Evolutionary conservation across 202 grass and related monocot species (phyloP).

Genomic region (Eragrostis tef): DNA sequence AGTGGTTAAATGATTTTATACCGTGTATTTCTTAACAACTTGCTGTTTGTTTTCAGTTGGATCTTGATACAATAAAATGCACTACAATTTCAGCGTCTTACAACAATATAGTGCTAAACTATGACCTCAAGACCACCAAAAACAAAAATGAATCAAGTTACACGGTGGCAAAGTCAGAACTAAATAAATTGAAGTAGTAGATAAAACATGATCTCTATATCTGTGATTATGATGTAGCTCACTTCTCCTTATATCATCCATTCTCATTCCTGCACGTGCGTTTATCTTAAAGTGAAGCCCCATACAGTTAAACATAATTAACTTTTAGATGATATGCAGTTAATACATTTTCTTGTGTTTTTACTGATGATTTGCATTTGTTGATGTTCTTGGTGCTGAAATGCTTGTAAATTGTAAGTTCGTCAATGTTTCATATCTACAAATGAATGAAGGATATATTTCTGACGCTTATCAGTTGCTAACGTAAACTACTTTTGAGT

Average conservation of each 20-base stretch:
- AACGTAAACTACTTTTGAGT: not conserved
- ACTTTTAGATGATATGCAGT: not conserved
- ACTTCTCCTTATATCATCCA: not conserved
- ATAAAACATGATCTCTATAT: not conserved
- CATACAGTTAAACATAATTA: not conserved
- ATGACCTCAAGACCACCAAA: not conserved
- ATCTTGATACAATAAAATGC: not conserved
- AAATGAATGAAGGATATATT: constrained; percentile 7
- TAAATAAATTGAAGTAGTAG: not conserved
- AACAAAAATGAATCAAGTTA: not conserved
- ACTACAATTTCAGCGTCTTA: constrained; percentile 10
- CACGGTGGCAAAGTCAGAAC: not conserved
- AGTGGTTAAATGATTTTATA: not conserved
- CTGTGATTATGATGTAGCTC: not conserved
- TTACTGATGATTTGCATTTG: not conserved
- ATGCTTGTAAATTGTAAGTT: not conserved
- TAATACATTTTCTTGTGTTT: not conserved
- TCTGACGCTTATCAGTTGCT: not conserved
- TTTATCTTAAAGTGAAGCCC: not conserved
- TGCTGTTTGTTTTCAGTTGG: not conserved
- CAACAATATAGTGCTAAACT: not conserved
- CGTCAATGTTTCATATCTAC: constrained; percentile 1
- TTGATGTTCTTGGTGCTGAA: not conserved
- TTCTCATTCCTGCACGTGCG: constrained; percentile 17
- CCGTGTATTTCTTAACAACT: constrained; percentile 23